These are phyloP conservation scores for Acer yangbiense DNA, from an alignment of 345 rosid genomes.

Conservation along the genomic window DNA sequence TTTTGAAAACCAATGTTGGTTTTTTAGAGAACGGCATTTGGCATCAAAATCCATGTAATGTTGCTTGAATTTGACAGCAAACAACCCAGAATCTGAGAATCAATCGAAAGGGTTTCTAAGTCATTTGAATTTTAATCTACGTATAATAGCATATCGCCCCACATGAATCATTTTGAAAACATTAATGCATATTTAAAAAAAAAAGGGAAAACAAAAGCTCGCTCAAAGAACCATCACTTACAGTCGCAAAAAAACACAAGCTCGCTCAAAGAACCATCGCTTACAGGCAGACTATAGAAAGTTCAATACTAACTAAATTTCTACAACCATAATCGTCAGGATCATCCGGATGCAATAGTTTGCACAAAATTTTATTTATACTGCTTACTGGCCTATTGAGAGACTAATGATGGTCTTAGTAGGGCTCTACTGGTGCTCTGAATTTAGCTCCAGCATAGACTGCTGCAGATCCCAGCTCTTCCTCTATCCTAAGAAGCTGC, in stretches of 20 bases:
- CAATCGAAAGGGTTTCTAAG: too few species aligned
- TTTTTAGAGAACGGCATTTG: too few species aligned
- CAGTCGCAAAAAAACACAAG: too few species aligned
- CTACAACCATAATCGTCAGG: not conserved
- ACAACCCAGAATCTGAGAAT: too few species aligned
- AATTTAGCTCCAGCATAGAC: slow-evolving; percentile 52
- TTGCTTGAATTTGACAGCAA: too few species aligned
- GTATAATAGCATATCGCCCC: too few species aligned
- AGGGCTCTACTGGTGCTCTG: slow-evolving; percentile 54
- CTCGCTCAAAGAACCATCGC: too few species aligned
- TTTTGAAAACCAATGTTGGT: not conserved
- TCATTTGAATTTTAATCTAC: too few species aligned
- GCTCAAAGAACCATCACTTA: not conserved
- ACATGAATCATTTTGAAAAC: too few species aligned
- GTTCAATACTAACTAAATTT: not conserved
- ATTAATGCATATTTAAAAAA: too few species aligned
- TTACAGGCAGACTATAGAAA: not conserved
- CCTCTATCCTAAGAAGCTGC: slow-evolving; percentile 60
- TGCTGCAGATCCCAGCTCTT: slow-evolving; percentile 55
- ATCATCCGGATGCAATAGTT: not conserved
- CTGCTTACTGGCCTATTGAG: not conserved
- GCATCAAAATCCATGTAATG: too few species aligned
- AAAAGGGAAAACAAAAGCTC: not conserved
- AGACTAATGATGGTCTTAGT: slow-evolving; percentile 19
- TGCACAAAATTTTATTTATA: not conserved